Evolutionary conservation across 2,329 filamentous ascomycete genomes (phyloP), one percentile per base, ranked within the genome.

Genomic region (Triangularia setosa): DNA sequence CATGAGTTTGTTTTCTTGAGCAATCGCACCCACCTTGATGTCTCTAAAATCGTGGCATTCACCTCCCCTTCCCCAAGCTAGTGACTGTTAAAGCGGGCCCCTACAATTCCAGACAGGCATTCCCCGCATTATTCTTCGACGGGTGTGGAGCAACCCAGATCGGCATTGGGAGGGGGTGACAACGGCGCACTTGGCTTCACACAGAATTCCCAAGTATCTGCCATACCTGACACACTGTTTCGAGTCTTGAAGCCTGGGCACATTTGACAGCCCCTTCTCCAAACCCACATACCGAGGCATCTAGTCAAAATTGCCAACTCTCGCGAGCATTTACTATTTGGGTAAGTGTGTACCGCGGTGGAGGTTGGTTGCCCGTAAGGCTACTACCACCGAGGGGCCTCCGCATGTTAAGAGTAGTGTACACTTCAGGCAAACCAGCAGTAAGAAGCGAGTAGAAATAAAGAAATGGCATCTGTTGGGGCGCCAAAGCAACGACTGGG

Each of bases 311-410:
- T 14, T 30, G n/a, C 25, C 27, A 18, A 14, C 54, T 33, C 54
- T 57, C 54, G 54, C 54, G 54, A 57, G 16, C 21, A 33, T 57
- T 57, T n/a, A 57, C 54, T 57, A 57, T 33, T 57, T 57, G 25
- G 54, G 54, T 57, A 33, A 28, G 54, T 9, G 12, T 21, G 23
- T n/a, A 57, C 25, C 4, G 16, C 54, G 25, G 54, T 18, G n/a
- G n/a, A n/a, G n/a, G 14, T 12, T 12, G 54, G 14, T 28, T 14
- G 16, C 25, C 54, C 16, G 25, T 21, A 57, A 57, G 23, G 54
- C 54, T 57, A 24, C 53, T 28, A 4, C 53, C 14, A 28, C 53
- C 53, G 53, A 57, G 16, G 5, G 18, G 53, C 30, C 27, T 57
- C 54, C 24, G 53, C 53, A 56, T 56, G 24, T 24, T 28, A 28